These are phyloP conservation scores for Phlebiopsis flavidoalba DNA, from an alignment of 768 basidiomycete species.

Conservation along the genomic window DNA sequence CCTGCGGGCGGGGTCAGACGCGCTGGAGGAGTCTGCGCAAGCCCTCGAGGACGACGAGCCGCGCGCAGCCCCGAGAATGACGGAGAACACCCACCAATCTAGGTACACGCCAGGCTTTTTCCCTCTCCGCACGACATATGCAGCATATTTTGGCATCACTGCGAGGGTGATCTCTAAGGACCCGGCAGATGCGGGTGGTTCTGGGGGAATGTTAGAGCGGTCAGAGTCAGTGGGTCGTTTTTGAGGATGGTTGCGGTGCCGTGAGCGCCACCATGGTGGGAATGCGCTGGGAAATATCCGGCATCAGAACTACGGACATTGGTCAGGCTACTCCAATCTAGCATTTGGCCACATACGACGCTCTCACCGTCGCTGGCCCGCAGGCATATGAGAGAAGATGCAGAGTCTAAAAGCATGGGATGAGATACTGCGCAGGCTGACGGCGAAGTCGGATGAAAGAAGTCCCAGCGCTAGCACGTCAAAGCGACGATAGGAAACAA, in stretches of 20 bases:
- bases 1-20: not conserved
- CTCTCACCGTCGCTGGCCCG: not conserved
- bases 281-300: not conserved
- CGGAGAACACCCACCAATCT: slow-evolving; percentile 16
- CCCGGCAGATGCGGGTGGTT: not conserved
- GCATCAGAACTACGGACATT: not conserved
- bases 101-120: slow-evolving; percentile 19
- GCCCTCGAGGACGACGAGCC: not conserved
- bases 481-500: not conserved
- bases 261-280: slow-evolving; percentile 1
- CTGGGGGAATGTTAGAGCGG: not conserved
- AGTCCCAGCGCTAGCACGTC: not conserved
- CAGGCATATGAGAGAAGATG: not conserved
- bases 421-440: not conserved
- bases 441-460: not conserved
- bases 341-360: not conserved
- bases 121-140: slow-evolving; percentile 20
- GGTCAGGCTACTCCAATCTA: not conserved
- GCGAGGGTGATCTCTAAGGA: not conserved
- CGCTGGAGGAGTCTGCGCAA: not conserved
- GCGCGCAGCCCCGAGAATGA: not conserved
- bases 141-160: slow-evolving; percentile 1
- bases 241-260: not conserved
- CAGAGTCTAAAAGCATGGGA: not conserved
- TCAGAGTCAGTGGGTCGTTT: not conserved